Evolutionary conservation across 495 filamentous ascomycete species (phyloP), one percentile per base, ranked within the genome.

Genomic region (Delitschia confertaspora): DNA sequence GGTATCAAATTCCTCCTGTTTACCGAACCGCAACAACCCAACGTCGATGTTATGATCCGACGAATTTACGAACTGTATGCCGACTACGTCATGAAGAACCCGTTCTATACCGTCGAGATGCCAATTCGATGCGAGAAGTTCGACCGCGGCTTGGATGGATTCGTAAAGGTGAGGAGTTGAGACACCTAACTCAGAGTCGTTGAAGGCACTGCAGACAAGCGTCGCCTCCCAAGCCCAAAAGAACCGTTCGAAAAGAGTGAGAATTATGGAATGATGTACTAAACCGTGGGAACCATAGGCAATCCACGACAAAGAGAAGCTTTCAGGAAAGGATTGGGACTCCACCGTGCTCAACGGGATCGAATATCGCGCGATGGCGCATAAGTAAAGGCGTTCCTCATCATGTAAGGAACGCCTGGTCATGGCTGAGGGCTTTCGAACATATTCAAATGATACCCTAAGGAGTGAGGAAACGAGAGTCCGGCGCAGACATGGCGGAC

Each of bases 21-120:
- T 57, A 94, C 93, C 27, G 88, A 95, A 60, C 89, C 88, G 18
- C 73, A 82, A 45, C 89, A 93, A 65, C 75, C 79, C 40, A 93
- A 91, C 61, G 77, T 93, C 19, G 91, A 95, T 54, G 67, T 72
- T 6, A 78, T 89, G 27, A 76, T 91, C 55, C 71, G 74, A 53
- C 82, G 77, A 60, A 77, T 95, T 37, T 96, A 98, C 65, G 91
- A 96, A 63, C 66, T 96, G 37, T 98, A 95, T 66, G 76, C 84
- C 23, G 93, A 98, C 65, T 95, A 83, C 64, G 91, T 96, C 55
- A 95, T 94, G 87, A 96, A 96, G 72, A 98, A 96, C 65, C 93
- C 93, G 7, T 98, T 98, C 59, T 96, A 96, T 65, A 84, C 88
- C 60, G 70, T 89, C 21, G 91, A 98, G 69, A 98, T 96, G 91